Conservation (phyloP, 2,329 filamentous ascomycete species). For the Epichloe aotearoae region DNA sequence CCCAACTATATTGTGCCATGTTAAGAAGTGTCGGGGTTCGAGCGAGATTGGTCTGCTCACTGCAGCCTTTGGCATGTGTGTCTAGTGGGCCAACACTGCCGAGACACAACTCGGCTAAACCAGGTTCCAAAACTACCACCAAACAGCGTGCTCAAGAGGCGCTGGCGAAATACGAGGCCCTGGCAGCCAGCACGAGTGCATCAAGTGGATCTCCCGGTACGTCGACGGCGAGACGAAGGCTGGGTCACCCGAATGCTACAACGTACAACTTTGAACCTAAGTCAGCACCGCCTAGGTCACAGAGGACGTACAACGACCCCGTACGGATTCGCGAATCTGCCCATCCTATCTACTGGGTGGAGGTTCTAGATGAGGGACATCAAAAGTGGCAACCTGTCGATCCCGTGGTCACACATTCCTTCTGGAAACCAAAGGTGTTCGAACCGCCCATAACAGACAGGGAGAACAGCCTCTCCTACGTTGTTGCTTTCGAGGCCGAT, state of each 20-base stretch:
- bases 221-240: slow-evolving; percentile 30
- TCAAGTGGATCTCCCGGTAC: slow-evolving; percentile 15
- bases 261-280: slow-evolving; percentile 36
- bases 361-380: slow-evolving; percentile 71
- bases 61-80: slow-evolving; percentile 67
- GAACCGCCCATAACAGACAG: slow-evolving; percentile 73
- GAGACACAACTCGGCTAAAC: slow-evolving; percentile 22
- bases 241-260: slow-evolving; percentile 42
- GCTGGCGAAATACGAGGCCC: slow-evolving; percentile 17
- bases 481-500: slow-evolving; percentile 72
- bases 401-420: slow-evolving; percentile 62
- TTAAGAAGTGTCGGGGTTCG: slow-evolving; percentile 73
- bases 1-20: slow-evolving; percentile 81
- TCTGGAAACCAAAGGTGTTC: slow-evolving; percentile 61
- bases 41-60: slow-evolving; percentile 73
- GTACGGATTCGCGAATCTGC: slow-evolving; percentile 51
- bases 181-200: slow-evolving; percentile 23
- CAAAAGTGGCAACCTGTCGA: slow-evolving; percentile 91
- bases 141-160: slow-evolving; percentile 17
- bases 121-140: slow-evolving; percentile 17
- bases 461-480: slow-evolving; percentile 69
- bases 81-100: slow-evolving; percentile 36
- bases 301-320: slow-evolving; percentile 20
- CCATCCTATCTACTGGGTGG: slow-evolving; percentile 87
- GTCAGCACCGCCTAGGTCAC: slow-evolving; percentile 22